Base-by-base conservation (phyloP, 1,139 yeast genomes). In the Saccharomycopsis hybrid region DNA sequence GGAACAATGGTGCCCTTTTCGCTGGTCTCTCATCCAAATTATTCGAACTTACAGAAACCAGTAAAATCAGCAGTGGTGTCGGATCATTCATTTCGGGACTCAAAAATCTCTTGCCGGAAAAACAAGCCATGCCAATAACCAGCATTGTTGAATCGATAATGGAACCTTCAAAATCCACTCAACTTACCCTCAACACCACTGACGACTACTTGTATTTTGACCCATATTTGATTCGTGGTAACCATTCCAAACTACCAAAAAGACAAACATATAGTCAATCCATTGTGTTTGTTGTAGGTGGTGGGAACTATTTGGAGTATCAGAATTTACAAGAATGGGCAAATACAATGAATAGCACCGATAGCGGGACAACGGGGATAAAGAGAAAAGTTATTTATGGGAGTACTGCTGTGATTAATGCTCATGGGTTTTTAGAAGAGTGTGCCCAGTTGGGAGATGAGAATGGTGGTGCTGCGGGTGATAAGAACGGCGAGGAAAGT, bases 281-380 rank as follows among this genome's bases (percentile, higher is more conserved):
- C 2, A 70, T 87, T 51, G 95, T 92, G 18, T 94, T 92, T 65
- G 86, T 89, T 47, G 90, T 94, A 53, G 99, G 98, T 25, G 98
- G 98, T 35, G 98, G 97, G 45, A 90, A 87, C 65, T 92, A 89
- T 63, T 71, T 87, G 57, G 99, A 92, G 67, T 92, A 92, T 63
- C 95, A 90, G 57, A 90, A 90, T 62, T 74, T 92, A 59, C 95
- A 87, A 65, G 97, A 92, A 64, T 90, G 96, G 94, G 83, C 82
- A 8, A 66, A 67, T 4, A 68, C 71, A 49, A 63, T 61, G 61
- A 69, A 56, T 43, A 58, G 66, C 3, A 69, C 66, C 43, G 62
- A 63, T 43, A 60, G 63, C 35, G 33, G 30, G n/a, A 43, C 32
- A 5, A 40, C 38, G 45, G 57, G 37, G 41, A 47, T 43, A 13